phyloP scores from a whole-genome alignment of 208 protist species.

The Acanthamoeba castellanii region DNA sequence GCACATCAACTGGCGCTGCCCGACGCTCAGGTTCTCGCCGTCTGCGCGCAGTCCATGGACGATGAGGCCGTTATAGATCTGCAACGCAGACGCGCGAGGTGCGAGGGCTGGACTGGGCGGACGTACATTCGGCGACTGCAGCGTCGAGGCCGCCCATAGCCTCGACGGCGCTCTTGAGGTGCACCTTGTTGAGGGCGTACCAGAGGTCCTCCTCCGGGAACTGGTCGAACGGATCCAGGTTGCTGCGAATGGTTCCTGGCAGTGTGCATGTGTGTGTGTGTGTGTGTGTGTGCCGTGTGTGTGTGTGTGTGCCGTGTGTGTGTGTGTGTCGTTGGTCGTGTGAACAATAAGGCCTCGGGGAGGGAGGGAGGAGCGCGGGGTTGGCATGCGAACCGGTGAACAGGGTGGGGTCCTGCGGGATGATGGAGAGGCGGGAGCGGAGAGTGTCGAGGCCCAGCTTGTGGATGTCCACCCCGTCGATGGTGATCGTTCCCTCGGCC shows the following conservation, averaged over 20 bases:
- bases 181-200: conserved; percentile 69
- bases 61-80: too few relatives aligned
- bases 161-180: conserved; percentile 77
- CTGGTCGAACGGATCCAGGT: conserved; percentile 89
- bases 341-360: conserved; percentile 76
- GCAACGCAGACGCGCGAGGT: too few relatives aligned
- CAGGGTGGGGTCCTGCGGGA: conserved; percentile 95
- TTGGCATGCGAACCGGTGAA: conserved; percentile 80
- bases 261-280: neutral
- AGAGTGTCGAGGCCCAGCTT: conserved; percentile 93
- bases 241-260: conserved; percentile 86
- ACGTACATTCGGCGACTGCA: conserved; percentile 66
- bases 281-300: too few relatives aligned
- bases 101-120: neutral
- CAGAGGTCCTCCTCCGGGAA: conserved; percentile 79
- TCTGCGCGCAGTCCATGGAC: conserved; percentile 42
- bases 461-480: conserved; percentile 94
- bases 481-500: conserved; percentile 86
- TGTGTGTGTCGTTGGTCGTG: neutral
- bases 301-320: neutral
- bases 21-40: conserved; percentile 79
- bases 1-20: conserved; percentile 78
- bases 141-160: conserved; percentile 76
- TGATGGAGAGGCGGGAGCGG: conserved; percentile 95
- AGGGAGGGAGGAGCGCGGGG: conserved; percentile 86